phyloP scores from a whole-genome alignment of 768 basidiomycete genomes.

The Kondoa malvinella region DNA sequence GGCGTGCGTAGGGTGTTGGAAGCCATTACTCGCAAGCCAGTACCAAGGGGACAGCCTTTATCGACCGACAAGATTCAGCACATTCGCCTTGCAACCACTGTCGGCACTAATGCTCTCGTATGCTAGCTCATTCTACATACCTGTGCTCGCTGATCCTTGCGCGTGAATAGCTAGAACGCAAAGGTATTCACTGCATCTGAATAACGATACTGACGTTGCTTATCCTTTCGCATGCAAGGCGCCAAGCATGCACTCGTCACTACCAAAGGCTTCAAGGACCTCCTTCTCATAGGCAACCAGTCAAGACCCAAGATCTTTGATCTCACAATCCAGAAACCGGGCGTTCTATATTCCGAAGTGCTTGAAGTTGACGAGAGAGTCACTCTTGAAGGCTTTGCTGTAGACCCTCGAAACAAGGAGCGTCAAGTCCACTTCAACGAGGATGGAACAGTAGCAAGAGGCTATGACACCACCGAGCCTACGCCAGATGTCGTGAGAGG shows the following conservation, averaged over 20 bases:
- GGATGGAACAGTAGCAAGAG: conserved; percentile 17
- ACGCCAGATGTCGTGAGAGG: conserved; percentile 54
- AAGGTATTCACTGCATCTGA: conserved; percentile 32
- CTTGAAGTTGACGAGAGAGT: conserved; percentile 78
- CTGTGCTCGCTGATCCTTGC: too few species aligned
- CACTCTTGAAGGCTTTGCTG: conserved; percentile 80
- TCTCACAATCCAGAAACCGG: conserved; percentile 50
- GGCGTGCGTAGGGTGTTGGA: conserved; percentile 77
- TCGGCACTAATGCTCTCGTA: conserved; percentile 93
- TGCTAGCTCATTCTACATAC: too few species aligned
- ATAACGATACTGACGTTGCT: too few species aligned
- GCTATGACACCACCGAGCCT: conserved; percentile 20
- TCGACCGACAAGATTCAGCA: conserved; percentile 18
- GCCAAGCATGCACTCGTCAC: conserved; percentile 79
- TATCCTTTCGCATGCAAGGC: too few species aligned
- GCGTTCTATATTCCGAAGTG: conserved; percentile 51
- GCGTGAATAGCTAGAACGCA: conserved; percentile 80
- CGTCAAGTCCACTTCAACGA: conserved; percentile 63
- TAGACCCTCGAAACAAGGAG: conserved; percentile 62
- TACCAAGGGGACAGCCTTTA: conserved; percentile 38
- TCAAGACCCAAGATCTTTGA: conserved; percentile 89
- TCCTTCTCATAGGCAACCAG: conserved; percentile 85
- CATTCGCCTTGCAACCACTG: conserved; percentile 45
- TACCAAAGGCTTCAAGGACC: conserved; percentile 64
- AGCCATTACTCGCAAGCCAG: conserved; percentile 48